phyloP scores from a whole-genome alignment of 1,284 basidiomycete species.

The Tetrapyrgos nigripes region DNA sequence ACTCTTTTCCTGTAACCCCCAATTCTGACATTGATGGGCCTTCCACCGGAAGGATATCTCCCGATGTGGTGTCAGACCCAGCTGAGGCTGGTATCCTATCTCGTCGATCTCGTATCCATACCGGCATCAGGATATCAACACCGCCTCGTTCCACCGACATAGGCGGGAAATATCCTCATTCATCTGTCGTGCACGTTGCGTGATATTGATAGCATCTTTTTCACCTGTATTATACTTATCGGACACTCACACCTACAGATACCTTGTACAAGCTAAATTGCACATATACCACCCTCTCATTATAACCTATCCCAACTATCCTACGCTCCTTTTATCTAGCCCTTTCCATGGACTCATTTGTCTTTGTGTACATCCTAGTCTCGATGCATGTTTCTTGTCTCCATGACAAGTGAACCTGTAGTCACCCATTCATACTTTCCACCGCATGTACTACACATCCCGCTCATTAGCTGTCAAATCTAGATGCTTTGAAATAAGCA shows the following conservation, averaged over 20 bases:
- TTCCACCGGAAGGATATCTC: conserved; percentile 10
- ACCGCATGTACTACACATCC: neutral
- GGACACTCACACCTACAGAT: neutral
- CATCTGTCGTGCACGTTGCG: conserved; percentile 17
- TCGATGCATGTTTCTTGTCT: conserved; percentile 20
- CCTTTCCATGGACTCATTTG: conserved; percentile 30
- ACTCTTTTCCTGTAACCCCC: conserved; percentile 47
- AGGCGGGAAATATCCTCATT: conserved; percentile 2
- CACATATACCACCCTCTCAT: conserved; percentile 4
- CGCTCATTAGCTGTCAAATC: neutral
- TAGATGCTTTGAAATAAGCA: neutral
- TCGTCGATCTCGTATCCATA: conserved; percentile 40
- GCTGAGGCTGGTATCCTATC: conserved; percentile 32
- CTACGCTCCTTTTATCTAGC: conserved; percentile 16
- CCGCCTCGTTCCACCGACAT: conserved; percentile 28
- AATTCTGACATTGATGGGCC: conserved; percentile 33
- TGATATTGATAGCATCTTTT: neutral
- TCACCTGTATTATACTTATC: neutral
- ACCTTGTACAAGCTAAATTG: conserved; percentile 8
- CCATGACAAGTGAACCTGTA: conserved; percentile 6
- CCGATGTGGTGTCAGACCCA: conserved; percentile 25
- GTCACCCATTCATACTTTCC: neutral
- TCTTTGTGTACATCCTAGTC: conserved; percentile 15
- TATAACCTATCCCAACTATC: conserved; percentile 23
- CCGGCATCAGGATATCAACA: conserved; percentile 50